Base-by-base conservation (phyloP, 176 grass and related monocot species). In the Coix lacrymajobi region DNA sequence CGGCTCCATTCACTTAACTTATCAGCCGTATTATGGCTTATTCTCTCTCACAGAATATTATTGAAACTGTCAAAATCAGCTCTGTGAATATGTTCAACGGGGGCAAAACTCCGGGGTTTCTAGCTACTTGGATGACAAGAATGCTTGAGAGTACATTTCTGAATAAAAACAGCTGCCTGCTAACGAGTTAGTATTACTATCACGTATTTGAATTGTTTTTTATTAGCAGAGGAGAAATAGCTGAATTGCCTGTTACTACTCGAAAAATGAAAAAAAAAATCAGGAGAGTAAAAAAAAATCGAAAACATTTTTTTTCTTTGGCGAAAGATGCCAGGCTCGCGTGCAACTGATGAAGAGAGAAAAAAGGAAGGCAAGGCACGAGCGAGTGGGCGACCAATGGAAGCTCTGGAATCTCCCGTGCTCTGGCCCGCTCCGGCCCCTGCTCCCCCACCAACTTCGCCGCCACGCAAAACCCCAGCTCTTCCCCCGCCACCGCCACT, bases 391-490 rank as follows among this genome's bases (percentile, higher is more conserved):
- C 64, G 22, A 41, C 11, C 37, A 69, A 69, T 69, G 66, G 66
- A 11, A 41, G 11, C 20, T 41, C 65, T 37, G 20, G 36, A 69
- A 69, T 24, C 67, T 69, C 0, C 24, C n/a, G 6, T 71, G 20
- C 38, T 13, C 38, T 44, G 37, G n/a, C 13, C 66, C 11, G 11
- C 65, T 19, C 36, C 20, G 3, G 12, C 26, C 11, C 12, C 58
- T 30, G 26, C 28, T 78, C 30, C 38, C 29, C 34, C 71, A 29
- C 68, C 76, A 73, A 40, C 77, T 71, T 71, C 73, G 40, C 73
- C 72, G 75, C 40, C 79, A 77, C 76, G 72, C 72, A 77, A n/a
- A 25, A 77, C 46, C 83, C 83, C 65, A 26, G 9, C 38, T 4
- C 69, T 33, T 3, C 63, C 20, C 2, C 48, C 6, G 48, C 19